A percentile compares a stretch with the other conserved stretches of the same genome.
Conservation (phyloP, 2,329 filamentous ascomycete species). For the Cercospora citrullina region DNA sequence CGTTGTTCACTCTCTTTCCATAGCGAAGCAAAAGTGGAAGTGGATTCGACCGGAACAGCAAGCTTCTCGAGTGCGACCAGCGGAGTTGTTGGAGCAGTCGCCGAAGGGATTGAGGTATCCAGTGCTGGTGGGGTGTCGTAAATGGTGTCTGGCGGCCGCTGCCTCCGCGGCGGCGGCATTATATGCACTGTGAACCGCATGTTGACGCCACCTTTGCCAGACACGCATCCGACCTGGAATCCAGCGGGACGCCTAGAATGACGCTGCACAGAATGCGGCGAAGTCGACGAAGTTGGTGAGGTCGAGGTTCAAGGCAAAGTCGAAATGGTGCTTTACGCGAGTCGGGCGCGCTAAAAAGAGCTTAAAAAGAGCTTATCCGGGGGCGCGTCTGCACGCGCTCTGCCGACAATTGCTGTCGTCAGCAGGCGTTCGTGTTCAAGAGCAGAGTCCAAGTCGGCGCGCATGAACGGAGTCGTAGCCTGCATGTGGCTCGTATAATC, state of each 20-base stretch:
- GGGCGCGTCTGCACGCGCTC: neutral
- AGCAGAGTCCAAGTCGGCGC: neutral
- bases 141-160: neutral
- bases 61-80: neutral
- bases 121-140: neutral
- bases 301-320: neutral
- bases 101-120: neutral
- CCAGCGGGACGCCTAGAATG: neutral
- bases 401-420: neutral
- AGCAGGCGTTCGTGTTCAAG: neutral
- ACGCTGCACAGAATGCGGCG: neutral
- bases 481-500: neutral
- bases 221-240: neutral
- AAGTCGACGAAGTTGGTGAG: neutral
- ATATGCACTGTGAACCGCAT: constrained; percentile 16
- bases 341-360: neutral
- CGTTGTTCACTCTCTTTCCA: constrained; percentile 10
- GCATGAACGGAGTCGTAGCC: neutral
- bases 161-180: constrained; percentile 8
- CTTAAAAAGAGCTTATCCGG: neutral
- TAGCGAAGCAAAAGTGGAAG: constrained; percentile 1
- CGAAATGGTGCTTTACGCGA: neutral
- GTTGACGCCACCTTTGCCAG: neutral
- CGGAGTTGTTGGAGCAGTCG: neutral
- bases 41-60: constrained; percentile 2